phyloP scores from a whole-genome alignment of 495 filamentous ascomycete species.

The Aspergillus homomorphus region DNA sequence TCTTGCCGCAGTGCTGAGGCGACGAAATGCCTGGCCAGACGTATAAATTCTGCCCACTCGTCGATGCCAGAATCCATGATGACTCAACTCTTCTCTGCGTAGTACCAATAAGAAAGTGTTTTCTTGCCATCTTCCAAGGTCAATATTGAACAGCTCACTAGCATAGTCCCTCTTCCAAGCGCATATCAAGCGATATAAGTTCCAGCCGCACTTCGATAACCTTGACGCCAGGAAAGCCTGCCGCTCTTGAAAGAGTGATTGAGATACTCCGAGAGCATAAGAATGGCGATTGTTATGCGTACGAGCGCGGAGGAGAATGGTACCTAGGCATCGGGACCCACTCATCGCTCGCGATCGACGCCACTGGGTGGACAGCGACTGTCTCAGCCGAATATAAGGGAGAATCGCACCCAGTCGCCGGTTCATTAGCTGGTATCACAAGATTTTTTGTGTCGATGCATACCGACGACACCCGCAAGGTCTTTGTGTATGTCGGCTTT shows the following conservation, averaged over 20 bases:
- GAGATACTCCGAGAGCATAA: constrained; percentile 3
- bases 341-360: constrained; percentile 12
- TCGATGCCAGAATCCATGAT: too few relatives aligned
- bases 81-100: too few relatives aligned
- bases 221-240: not conserved
- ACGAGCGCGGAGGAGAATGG: constrained; percentile 15
- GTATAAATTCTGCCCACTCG: too few relatives aligned
- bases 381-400: not conserved
- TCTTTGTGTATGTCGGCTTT: constrained; percentile 19
- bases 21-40: too few relatives aligned
- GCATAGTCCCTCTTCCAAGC: constrained; percentile 9
- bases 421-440: constrained; percentile 5
- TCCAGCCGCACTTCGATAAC: constrained; percentile 4
- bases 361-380: constrained; percentile 10
- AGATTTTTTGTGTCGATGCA: constrained; percentile 12
- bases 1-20: too few relatives aligned
- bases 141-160: too few relatives aligned
- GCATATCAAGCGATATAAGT: not conserved
- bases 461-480: not conserved
- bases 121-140: too few relatives aligned
- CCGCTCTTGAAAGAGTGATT: constrained; percentile 6
- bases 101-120: too few relatives aligned
- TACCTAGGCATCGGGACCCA: constrained; percentile 16
- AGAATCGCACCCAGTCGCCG: constrained; percentile 2
- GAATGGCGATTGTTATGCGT: constrained; percentile 14